Evolutionary conservation across 805 yeast genomes (phyloP), one percentile per base, ranked within the genome.

Genomic region (Candida oleophila): DNA sequence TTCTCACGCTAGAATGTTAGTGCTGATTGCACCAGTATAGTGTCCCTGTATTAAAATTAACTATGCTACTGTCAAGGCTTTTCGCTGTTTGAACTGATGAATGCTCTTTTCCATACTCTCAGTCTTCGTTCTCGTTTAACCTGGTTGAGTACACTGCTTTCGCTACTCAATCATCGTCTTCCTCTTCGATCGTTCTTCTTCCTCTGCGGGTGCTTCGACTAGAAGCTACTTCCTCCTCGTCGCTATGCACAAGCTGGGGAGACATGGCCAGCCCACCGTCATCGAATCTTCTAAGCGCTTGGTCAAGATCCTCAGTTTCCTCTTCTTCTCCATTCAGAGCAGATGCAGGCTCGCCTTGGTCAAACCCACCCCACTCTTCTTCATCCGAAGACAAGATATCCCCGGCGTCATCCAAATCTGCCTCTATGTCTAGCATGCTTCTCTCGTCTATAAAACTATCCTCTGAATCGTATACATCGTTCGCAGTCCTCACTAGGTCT

Each of bases 371-470:
- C 22, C 37, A 35, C 16, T 47, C 54, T 12, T 51, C 54, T 12
- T 47, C 57, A 11, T 41, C 54, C 20, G 40, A 20, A 53, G 52
- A 42, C 51, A 48, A 21, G 34, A 22, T 7, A 34, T 48, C 46
- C 15, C 32, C 41, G 3, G 44, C 52, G 21, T 44, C 55, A 16
- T 25, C 42, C 3, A 38, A 45, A 15, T 35, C 41, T 22, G n/a
- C 41, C 22, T 19, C 36, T 5, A 15, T 63, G 16, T 55, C 65
- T n/a, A 47, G 50, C 16, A 53, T 32, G 8, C 50, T 55, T 43
- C 66, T 40, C 14, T 53, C 51, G 45, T 68, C 71, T 11, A 68
- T 57, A 51, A 68, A 68, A 51, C 71, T 64, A 44, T 66, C 71
- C 3, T 59, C 59, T 15, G 61, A 52, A 45, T 65, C 70, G 51